These are phyloP conservation scores for Trichophaea hybrida DNA, from an alignment of 2,329 filamentous ascomycete genomes.

Conservation along the genomic window DNA sequence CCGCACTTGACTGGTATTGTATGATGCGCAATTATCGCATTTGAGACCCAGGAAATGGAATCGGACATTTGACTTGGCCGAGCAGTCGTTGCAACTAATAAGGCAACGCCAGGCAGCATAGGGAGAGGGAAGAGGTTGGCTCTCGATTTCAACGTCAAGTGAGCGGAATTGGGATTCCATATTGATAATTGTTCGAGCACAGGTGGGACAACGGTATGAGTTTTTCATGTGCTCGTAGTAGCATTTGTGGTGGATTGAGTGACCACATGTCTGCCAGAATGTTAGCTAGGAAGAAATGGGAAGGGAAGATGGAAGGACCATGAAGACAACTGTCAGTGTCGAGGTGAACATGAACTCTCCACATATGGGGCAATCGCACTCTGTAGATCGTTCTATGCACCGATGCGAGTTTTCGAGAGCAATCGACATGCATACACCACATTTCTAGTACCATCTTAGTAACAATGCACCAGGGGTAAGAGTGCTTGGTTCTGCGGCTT, in stretches of 20 bases:
- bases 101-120: conserved; percentile 67
- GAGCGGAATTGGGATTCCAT: conserved; percentile 95
- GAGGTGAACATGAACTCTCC: conserved; percentile 94
- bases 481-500: too few species aligned
- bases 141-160: conserved; percentile 69
- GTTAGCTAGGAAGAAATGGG: not conserved
- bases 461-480: conserved; percentile 26
- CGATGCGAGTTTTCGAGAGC: conserved; percentile 71
- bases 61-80: conserved; percentile 65
- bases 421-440: conserved; percentile 87
- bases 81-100: conserved; percentile 90
- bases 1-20: conserved; percentile 53
- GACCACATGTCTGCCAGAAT: conserved; percentile 51
- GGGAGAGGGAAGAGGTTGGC: conserved; percentile 81
- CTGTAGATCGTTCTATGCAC: conserved; percentile 85
- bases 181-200: conserved; percentile 89
- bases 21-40: conserved; percentile 58
- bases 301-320: conserved; percentile 34
- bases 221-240: conserved; percentile 75
- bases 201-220: conserved; percentile 76
- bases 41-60: conserved; percentile 95
- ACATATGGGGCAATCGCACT: conserved; percentile 94
- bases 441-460: conserved; percentile 43
- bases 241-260: conserved; percentile 85
- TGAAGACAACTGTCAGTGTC: conserved; percentile 73